Evolutionary conservation across 257 asterid species (phyloP).

Genomic region (Parsonsia alboflavescens): DNA sequence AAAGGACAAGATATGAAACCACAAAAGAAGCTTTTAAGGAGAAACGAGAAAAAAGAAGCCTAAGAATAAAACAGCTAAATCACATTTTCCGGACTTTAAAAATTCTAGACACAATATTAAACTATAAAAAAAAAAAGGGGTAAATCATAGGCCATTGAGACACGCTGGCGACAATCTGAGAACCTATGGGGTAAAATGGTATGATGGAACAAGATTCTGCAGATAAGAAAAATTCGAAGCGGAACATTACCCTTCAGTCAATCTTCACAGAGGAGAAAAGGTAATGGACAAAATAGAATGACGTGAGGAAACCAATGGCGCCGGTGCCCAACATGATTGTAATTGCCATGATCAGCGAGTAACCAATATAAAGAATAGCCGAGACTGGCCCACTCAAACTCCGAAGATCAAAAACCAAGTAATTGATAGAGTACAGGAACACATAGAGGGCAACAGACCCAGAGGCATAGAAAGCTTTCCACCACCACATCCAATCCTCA

Average conservation of each 20-base stretch:
- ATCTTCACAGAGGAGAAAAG: constrained; percentile 87
- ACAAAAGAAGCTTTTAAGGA: not conserved
- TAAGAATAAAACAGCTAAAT: constrained; percentile 26
- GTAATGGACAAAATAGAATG: constrained; percentile 77
- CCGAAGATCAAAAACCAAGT: constrained; percentile 77
- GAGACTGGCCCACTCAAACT: constrained; percentile 85
- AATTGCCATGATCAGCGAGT: constrained; percentile 69
- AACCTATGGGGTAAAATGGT: constrained; percentile 9
- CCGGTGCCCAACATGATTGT: constrained; percentile 83
- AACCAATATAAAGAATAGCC: constrained; percentile 66
- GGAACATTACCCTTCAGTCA: constrained; percentile 27
- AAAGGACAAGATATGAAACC: too few species aligned
- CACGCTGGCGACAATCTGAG: constrained; percentile 20
- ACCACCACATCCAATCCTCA: constrained; percentile 99
- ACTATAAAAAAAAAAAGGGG: constrained; percentile 7
- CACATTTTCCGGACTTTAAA: constrained; percentile 30
- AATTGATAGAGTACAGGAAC: constrained; percentile 72
- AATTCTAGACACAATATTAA: constrained; percentile 25
- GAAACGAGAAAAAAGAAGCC: constrained; percentile 5
- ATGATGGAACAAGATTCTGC: constrained; percentile 11
- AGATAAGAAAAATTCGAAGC: constrained; percentile 9
- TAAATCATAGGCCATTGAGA: constrained; percentile 9
- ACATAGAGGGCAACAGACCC: constrained; percentile 80
- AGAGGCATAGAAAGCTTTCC: constrained; percentile 83
- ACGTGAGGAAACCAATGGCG: constrained; percentile 74